Base-by-base conservation (phyloP, 148 eudicot genomes). In the Rhododendron ovatum region DNA sequence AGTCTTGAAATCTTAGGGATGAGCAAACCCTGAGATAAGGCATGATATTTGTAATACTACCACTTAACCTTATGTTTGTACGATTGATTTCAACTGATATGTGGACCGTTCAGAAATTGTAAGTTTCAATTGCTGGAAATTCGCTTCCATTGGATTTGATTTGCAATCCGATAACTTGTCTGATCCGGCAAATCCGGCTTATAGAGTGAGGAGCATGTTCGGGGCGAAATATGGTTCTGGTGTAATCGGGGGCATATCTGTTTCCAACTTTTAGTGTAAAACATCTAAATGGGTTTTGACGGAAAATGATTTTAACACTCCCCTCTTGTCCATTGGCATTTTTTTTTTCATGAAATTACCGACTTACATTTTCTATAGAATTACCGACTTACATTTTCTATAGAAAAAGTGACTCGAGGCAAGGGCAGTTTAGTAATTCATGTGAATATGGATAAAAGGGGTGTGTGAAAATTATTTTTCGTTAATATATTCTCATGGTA, bases 161-260 rank as follows among this genome's bases (percentile, higher is more conserved):
- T 71, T 71, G 8, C 1, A 13, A 14, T 71, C 76, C 20, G 14
- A 14, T 71, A 30, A 71, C 22, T 30, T 71, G 22, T 14, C 41
- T 33, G 39, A 30, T 71, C 76, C 76, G 76, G 37, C 17, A 13
- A 71, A 30, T 71, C 39, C 41, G 76, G 76, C 76, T 71, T 71
- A 15, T 30, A 12, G 37, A 28, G 76, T 12, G 76, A 30, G 76
- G 76, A 48, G 20, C 26, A 18, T 37, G 20, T 35, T 84, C 3
- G 35, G 50, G 86, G 79, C 12, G 3, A 84, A 48, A 30, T 20
- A 48, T 20, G 3, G 18, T 87, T 86, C 84, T 81, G 43, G 83
- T 18, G 39, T 43, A 65, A 61, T 73, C 71, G 22, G 80, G 51
- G 48, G 57, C 18, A 13, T 71, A 13, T 71, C 37, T 71, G 20